Conservation (phyloP, 768 basidiomycete genomes). For the Mycena floridula region DNA sequence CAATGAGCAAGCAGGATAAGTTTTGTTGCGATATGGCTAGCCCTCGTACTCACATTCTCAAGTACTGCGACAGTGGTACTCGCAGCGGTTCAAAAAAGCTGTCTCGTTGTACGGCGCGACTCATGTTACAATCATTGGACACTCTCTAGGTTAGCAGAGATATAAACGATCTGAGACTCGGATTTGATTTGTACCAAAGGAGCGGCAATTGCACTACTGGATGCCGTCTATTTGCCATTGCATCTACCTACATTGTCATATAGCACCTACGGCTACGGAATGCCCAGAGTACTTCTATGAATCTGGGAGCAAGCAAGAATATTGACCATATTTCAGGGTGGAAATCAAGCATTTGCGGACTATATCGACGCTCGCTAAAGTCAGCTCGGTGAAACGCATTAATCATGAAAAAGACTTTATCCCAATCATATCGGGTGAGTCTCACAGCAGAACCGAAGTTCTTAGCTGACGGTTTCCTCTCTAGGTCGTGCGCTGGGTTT, state of each 20-base stretch:
- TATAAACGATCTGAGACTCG: too few relatives aligned
- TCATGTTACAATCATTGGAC: constrained; percentile 26
- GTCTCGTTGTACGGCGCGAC: constrained; percentile 13
- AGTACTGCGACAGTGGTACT: constrained; percentile 22
- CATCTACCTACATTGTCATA: constrained; percentile 35
- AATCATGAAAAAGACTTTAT: constrained; percentile 46
- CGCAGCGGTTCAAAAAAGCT: constrained; percentile 19
- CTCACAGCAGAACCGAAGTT: not conserved
- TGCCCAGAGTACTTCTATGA: constrained; percentile 29
- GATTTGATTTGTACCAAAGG: too few relatives aligned
- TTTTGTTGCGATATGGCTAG: constrained; percentile 24
- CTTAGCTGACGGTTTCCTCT: too few relatives aligned
- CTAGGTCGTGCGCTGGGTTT: constrained; percentile 30
- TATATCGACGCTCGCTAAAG: constrained; percentile 43
- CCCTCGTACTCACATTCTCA: constrained; percentile 17
- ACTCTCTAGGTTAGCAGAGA: constrained; percentile 36
- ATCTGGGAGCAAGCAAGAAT: not conserved
- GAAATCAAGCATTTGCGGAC: constrained; percentile 54
- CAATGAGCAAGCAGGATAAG: constrained; percentile 37
- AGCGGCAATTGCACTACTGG: constrained; percentile 37
- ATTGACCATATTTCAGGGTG: constrained; percentile 31
- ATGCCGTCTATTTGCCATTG: constrained; percentile 45
- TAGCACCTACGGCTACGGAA: constrained; percentile 33
- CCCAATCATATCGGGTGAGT: constrained; percentile 32
- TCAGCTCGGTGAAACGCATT: constrained; percentile 40